Percentiles rank a stretch among this genome's conserved stretches.
Conservation (phyloP, 495 filamentous ascomycete genomes). For the Penicillium pancosmium region DNA sequence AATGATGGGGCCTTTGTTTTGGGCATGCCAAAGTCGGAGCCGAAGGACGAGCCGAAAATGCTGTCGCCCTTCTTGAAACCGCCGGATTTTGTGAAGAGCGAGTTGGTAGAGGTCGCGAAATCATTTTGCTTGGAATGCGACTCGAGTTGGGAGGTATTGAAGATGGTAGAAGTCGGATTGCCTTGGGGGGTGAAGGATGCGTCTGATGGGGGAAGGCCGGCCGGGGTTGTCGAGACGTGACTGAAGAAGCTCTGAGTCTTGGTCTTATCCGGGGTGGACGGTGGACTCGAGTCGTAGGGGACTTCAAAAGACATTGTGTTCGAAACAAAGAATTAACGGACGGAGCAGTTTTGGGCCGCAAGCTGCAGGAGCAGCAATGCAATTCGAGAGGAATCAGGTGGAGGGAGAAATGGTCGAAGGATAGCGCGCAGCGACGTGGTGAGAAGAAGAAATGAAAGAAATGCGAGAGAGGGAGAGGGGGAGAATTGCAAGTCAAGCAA, state of each 20-base stretch:
- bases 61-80: slow-evolving; percentile 46
- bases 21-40: slow-evolving; percentile 40
- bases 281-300: slow-evolving; percentile 40
- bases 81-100: slow-evolving; percentile 44
- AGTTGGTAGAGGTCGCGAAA: slow-evolving; percentile 32
- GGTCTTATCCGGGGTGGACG: slow-evolving; percentile 47
- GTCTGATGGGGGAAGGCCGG: slow-evolving; percentile 69
- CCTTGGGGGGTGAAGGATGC: slow-evolving; percentile 76
- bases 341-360: slow-evolving; percentile 27
- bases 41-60: slow-evolving; percentile 47
- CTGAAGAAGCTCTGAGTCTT: slow-evolving; percentile 44
- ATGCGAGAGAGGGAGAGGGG: neutral
- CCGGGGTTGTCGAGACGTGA: slow-evolving; percentile 76
- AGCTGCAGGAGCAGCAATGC: slow-evolving; percentile 8
- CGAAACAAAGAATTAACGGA: neutral
- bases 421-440: neutral
- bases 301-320: slow-evolving; percentile 44
- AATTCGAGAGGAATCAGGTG: neutral
- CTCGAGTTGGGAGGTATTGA: slow-evolving; percentile 66
- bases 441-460: neutral
- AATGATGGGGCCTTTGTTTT: slow-evolving; percentile 28
- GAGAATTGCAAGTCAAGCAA: slow-evolving; percentile 1
- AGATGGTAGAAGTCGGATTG: slow-evolving; percentile 62
- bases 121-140: slow-evolving; percentile 38
- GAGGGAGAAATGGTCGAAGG: neutral